A percentile compares a stretch with the other conserved stretches of the same genome.
These are phyloP conservation scores for Artomyces pyxidatus DNA, from an alignment of 768 basidiomycete genomes.

Conservation along the genomic window DNA sequence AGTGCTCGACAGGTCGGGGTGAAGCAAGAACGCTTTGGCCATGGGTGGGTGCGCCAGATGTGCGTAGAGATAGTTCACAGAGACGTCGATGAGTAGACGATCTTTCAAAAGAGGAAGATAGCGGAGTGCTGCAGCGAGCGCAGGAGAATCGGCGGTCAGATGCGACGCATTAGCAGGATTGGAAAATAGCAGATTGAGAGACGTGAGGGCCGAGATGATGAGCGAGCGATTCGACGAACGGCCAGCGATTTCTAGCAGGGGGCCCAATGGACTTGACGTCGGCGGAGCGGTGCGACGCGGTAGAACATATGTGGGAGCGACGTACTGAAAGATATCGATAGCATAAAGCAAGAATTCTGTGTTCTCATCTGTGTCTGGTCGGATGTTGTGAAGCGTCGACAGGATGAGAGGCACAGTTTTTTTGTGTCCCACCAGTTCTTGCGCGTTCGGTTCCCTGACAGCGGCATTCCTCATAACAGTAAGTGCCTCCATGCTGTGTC, in stretches of 20 bases:
- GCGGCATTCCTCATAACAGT: slow-evolving; percentile 82
- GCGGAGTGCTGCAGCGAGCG: slow-evolving; percentile 54
- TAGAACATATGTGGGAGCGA: slow-evolving; percentile 40
- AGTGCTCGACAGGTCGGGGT: slow-evolving; percentile 61
- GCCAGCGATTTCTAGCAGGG: slow-evolving; percentile 47
- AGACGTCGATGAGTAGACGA: slow-evolving; percentile 59
- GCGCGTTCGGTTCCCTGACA: slow-evolving; percentile 58
- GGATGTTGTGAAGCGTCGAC: slow-evolving; percentile 54
- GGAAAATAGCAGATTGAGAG: slow-evolving; percentile 54
- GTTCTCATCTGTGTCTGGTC: slow-evolving; percentile 55
- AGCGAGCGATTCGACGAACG: slow-evolving; percentile 65
- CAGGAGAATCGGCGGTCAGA: slow-evolving; percentile 46
- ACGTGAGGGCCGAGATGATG: slow-evolving; percentile 56
- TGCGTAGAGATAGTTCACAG: slow-evolving; percentile 65
- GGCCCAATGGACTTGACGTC: slow-evolving; percentile 42
- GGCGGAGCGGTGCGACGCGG: slow-evolving; percentile 25
- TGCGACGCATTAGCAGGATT: slow-evolving; percentile 51
- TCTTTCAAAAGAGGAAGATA: slow-evolving; percentile 71
- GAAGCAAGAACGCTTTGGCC: slow-evolving; percentile 70
- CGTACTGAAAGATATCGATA: slow-evolving; percentile 62
- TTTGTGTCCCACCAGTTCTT: slow-evolving; percentile 48
- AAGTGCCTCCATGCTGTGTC: slow-evolving; percentile 79
- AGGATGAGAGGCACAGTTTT: slow-evolving; percentile 62
- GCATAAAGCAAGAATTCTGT: slow-evolving; percentile 64
- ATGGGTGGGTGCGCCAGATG: slow-evolving; percentile 69